phyloP scores from a whole-genome alignment of 2,329 filamentous ascomycete genomes.

The Epichloe typhina region DNA sequence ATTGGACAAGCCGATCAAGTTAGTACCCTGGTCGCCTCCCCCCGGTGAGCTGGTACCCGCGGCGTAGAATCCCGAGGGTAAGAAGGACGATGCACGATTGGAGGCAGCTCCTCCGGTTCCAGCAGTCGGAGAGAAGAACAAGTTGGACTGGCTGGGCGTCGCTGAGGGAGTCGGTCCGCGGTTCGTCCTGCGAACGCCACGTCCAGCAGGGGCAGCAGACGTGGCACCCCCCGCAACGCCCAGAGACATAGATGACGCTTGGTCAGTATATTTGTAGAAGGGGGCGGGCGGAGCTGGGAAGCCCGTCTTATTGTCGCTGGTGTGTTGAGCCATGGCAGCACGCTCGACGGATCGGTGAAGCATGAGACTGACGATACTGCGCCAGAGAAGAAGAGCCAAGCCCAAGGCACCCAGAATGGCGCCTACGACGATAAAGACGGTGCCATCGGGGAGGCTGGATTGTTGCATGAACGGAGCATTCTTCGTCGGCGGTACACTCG shows the following conservation, averaged over 20 bases:
- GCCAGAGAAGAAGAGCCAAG: slow-evolving; percentile 75
- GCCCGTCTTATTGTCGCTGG: slow-evolving; percentile 55
- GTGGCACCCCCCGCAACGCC: slow-evolving; percentile 18
- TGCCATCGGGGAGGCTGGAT: slow-evolving; percentile 76
- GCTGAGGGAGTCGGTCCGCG: slow-evolving; percentile 39
- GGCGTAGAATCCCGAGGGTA: slow-evolving; percentile 86
- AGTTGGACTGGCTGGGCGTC: slow-evolving; percentile 50
- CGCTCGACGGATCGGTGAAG: slow-evolving; percentile 83
- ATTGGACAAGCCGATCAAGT: slow-evolving; percentile 48
- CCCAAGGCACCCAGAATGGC: slow-evolving; percentile 75
- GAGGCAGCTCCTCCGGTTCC: slow-evolving; percentile 45
- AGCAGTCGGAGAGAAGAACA: slow-evolving; percentile 91
- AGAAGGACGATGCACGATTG: slow-evolving; percentile 62
- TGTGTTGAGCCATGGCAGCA: slow-evolving; percentile 63
- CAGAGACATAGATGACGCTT: slow-evolving; percentile 39
- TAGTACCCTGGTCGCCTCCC: slow-evolving; percentile 29
- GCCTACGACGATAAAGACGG: slow-evolving; percentile 90
- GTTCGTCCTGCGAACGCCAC: slow-evolving; percentile 36
- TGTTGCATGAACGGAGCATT: slow-evolving; percentile 87
- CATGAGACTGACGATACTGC: slow-evolving; percentile 74
- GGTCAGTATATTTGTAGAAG: slow-evolving; percentile 53
- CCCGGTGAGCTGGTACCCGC: slow-evolving; percentile 43
- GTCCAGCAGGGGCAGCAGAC: slow-evolving; percentile 27
- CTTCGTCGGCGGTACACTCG: slow-evolving; percentile 68
- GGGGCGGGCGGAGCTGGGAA: slow-evolving; percentile 44